Evolutionary conservation across 768 basidiomycete genomes (phyloP), one percentile per base, ranked within the genome.

Genomic region (Tubosaeta brunneosetosa): DNA sequence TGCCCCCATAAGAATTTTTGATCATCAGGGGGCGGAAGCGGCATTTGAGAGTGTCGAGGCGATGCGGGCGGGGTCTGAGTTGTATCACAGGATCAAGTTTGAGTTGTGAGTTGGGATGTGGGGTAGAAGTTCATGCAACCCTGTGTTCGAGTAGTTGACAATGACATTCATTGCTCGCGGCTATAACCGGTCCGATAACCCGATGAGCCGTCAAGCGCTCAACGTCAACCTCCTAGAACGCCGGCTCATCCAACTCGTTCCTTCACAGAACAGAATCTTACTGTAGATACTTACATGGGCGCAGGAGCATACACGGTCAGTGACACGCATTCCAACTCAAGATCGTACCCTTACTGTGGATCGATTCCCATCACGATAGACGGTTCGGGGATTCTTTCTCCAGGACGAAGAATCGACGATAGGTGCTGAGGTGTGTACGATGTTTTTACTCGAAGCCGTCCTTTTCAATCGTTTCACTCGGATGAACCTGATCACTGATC

Each of bases 61-160:
- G 46, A 65, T 77, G 72, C 68, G 75, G 33, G 70, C 66, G 50
- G 62, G 52, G 22, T 71, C 72, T 4, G 74, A 77, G 58, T 51
- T 68, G 55, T 71, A 69, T 43, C 73, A 74, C 55, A 61, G 73
- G n/a, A 69, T 74, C 55, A 73, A 68, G 46, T 56, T 73, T 45
- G 68, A 55, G 51, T 25, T 65, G 44, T 69, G 54, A 47, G 25
- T 5, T 3, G 42, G 14, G 22, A 22, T 22, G 25, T 40, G 10
- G 38, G 17, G 38, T 29, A 29, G 9, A 29, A 29, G 29, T 29
- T 29, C 9, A 29, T 9, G 29, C 6, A 29, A 29, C 29, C 9
- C 29, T 29, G 2, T 2, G 22, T 6, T 29, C 9, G 29, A 29
- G 9, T 29, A 29, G 22, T 22, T 22, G 22, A 22, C 22, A 22